Evolutionary conservation across 768 basidiomycete species (phyloP), one percentile per base, ranked within the genome.

Genomic region (Suillus subluteus): DNA sequence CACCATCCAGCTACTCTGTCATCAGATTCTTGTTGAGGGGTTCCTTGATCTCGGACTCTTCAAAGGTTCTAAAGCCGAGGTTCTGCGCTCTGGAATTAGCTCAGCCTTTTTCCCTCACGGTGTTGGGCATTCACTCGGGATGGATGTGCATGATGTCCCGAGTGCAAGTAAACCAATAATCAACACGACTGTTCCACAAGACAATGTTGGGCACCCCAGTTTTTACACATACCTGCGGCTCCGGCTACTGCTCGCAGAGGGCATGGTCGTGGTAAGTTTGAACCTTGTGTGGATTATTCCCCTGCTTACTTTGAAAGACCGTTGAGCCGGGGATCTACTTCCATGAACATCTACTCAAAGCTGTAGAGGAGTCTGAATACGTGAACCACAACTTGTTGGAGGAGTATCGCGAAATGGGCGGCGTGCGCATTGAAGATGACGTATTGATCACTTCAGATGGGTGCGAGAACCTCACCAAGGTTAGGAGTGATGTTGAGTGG

Each of bases 51-150:
- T 98, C 18, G 95, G 95, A 0, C 92, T 99, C 73, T 95, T 98
- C 84, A 89, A 86, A 69, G 89, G 87, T 72, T 81, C 86, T 4
- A 86, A 87, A 69, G 85, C 88, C 62, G 87, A 86, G 30, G 88
- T 98, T 65, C 81, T 98, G 8, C 84, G 84, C 21, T 89, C 89
- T 6, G 96, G 95, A 0, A 79, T 93, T 52, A 89, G 89, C 68
- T 80, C 89, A 1, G 93, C 94, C 0, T 98, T 98, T 83, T 98
- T 94, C 86, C 96, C 96, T 12, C 96, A 98, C 73, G 97, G 96
- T 3, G 81, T 92, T 46, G 95, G 95, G 0, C 96, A 98, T 75
- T 92, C 92, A 7, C 81, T 98, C 50, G 97, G 97, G 13, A 82
- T 98, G 78, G 97, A 99, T 74, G 96, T 98, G 2, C 97, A 98